Percentiles rank a stretch among this genome's conserved stretches.
These are phyloP conservation scores for Fusarium buharicum DNA, from an alignment of 2,329 filamentous ascomycete genomes.

Conservation along the genomic window DNA sequence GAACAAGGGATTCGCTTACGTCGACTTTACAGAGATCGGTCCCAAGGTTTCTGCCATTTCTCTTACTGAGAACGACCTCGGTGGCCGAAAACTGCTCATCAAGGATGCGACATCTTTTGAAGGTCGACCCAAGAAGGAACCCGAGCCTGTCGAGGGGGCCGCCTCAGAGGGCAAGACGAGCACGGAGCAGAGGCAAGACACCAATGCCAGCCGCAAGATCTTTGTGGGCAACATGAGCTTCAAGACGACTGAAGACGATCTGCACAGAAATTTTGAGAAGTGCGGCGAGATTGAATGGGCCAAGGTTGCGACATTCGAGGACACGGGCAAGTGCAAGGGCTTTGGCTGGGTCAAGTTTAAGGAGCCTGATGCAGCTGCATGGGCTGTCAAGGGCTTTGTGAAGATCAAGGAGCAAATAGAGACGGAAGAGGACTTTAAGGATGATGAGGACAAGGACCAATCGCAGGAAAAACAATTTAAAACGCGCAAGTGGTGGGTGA, in stretches of 20 bases:
- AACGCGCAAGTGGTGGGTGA: conserved; percentile 83
- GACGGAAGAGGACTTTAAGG: conserved; percentile 69
- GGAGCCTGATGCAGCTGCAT: conserved; percentile 76
- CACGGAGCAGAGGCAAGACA: conserved; percentile 52
- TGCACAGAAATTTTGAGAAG: conserved; percentile 82
- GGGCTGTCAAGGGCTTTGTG: conserved; percentile 79
- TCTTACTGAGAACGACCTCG: conserved; percentile 84
- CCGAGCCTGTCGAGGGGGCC: conserved; percentile 47
- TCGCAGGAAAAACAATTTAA: conserved; percentile 63
- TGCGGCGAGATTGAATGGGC: conserved; percentile 86
- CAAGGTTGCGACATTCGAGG: conserved; percentile 94
- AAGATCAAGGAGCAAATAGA: conserved; percentile 74
- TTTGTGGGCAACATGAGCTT: conserved; percentile 94
- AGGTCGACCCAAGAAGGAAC: conserved; percentile 80
- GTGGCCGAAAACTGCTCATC: conserved; percentile 85
- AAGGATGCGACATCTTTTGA: conserved; percentile 92
- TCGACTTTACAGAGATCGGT: conserved; percentile 82
- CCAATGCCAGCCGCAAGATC: conserved; percentile 79
- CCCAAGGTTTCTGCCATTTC: conserved; percentile 81
- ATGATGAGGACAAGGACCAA: conserved; percentile 54
- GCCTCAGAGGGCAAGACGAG: conserved; percentile 49
- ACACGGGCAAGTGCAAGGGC: conserved; percentile 97
- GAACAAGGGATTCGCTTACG: conserved; percentile 98
- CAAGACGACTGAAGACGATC: conserved; percentile 80
- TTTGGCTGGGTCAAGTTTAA: conserved; percentile 96